Evolutionary conservation across 192 early-diverging fungal genomes (phyloP), one percentile per base, ranked within the genome.

Genomic region (Haplosporangium gracile): DNA sequence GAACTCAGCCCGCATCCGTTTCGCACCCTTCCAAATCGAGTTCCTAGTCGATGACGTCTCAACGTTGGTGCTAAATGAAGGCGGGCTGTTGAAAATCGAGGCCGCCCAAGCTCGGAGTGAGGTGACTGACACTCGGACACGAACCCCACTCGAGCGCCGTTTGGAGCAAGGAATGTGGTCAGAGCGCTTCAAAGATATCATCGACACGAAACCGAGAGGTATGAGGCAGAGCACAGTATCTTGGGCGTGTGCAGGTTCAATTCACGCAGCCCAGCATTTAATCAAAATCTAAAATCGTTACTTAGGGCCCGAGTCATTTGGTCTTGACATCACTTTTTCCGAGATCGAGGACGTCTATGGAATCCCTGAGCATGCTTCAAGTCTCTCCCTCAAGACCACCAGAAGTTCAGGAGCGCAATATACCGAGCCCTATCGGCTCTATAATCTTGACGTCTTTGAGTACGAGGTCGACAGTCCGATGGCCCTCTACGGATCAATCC

Each of bases 381-480:
- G 91, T 26, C 93, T 97, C 84, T 94, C 95, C 29, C 93, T 99
- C 65, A 96, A 95, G 85, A 83, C 95, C n/a, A 99, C 99, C 82
- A 89, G 92, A 55, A 93, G 97, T 70, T 84, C 87, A 13, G 89
- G 88, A 18, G 93, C 90, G 53, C 90, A 91, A 7, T 99, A 99
- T 82, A 89, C 85, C 24, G 97, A 99, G 72, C 99, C 99, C 10
- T 99, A 98, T 89, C 92, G 99, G 32, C 88, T 99, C 49, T 99
- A 98, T 88, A 99, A 99, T 80, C 89, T 98, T 73, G 99, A 99
- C 78, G 98, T 99, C 22, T 99, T 99, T 89, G 99, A 99, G 90
- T 98, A 99, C 91, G 94, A 95, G 34, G 72, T 96, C 34, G 96
- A 99, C 92, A 97, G 91, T 78, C 97, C 98, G 24, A 98, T 97